Percentiles rank a stretch among this genome's conserved stretches.
phyloP scores from a whole-genome alignment of 192 early-diverging fungal genomes.

The Coemansia sp. region DNA sequence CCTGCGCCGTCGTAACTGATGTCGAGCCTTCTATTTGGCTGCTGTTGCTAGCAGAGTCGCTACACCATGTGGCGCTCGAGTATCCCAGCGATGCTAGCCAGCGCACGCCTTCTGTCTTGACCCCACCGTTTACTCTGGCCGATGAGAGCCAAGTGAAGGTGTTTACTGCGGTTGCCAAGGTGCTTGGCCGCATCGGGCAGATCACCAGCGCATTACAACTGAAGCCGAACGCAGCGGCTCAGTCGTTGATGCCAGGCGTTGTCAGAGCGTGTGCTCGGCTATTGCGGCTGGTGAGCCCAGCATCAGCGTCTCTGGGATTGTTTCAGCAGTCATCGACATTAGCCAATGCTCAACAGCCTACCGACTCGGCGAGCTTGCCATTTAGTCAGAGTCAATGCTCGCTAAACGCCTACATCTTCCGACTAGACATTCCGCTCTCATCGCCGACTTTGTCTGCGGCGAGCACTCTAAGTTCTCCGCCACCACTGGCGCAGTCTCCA shows the following conservation, averaged over 20 bases:
- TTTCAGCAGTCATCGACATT: not conserved
- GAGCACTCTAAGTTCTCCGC: not conserved
- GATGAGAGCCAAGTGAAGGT: conserved; percentile 18
- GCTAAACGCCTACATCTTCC: not conserved
- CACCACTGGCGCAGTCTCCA: not conserved
- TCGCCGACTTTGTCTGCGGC: not conserved
- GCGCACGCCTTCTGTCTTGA: not conserved
- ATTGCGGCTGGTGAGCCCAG: conserved; percentile 1
- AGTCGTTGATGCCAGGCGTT: not conserved
- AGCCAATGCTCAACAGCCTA: not conserved
- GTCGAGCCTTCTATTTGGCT: conserved; percentile 19
- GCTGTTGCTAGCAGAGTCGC: conserved; percentile 37
- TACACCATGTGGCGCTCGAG: conserved; percentile 10
- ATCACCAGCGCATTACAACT: not conserved
- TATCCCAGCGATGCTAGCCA: not conserved
- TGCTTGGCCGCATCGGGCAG: conserved; percentile 15
- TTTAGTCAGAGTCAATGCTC: too few relatives aligned
- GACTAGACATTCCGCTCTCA: not conserved
- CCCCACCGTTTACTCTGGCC: conserved; percentile 17
- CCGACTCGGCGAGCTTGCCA: not conserved
- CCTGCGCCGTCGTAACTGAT: not conserved
- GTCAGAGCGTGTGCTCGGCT: conserved; percentile 13
- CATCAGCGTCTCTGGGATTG: conserved; percentile 21
- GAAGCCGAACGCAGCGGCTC: not conserved
- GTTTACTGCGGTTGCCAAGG: conserved; percentile 19